Conservation (phyloP, 2,329 filamentous ascomycete genomes). For the Neoascochyta sp. region DNA sequence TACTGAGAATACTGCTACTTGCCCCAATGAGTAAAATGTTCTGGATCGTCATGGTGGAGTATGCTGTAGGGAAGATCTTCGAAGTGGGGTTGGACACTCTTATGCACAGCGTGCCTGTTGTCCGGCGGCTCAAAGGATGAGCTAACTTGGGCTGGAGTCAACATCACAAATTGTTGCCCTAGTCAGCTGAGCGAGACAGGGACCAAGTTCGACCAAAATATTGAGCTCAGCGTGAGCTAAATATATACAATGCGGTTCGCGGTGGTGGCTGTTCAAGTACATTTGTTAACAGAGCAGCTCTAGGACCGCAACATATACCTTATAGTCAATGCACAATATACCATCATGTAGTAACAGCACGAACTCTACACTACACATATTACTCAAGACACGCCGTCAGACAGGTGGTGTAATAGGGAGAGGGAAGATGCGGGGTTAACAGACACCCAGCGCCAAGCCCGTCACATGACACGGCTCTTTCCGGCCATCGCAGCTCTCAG, state of each 20-base stretch:
- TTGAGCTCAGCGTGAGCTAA: too few species aligned
- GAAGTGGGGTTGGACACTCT: background rate
- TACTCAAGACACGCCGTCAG: too few species aligned
- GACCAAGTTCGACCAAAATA: too few species aligned
- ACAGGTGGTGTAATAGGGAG: too few species aligned
- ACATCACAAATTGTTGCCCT: slow-evolving; percentile 6
- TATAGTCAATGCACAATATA: too few species aligned
- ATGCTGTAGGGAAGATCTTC: background rate
- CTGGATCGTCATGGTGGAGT: slow-evolving; percentile 14
- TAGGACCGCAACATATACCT: too few species aligned
- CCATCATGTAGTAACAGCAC: too few species aligned
- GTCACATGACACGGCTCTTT: slow-evolving; percentile 26
- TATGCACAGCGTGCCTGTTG: slow-evolving; percentile 3
- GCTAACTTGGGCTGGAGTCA: slow-evolving; percentile 7
- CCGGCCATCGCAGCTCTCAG: slow-evolving; percentile 17
- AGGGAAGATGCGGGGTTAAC: slow-evolving; percentile 1
- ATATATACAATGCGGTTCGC: too few species aligned
- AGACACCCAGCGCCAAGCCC: slow-evolving; percentile 11
- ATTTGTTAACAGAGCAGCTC: too few species aligned
- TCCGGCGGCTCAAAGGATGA: slow-evolving; percentile 22
- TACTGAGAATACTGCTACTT: slow-evolving; percentile 1
- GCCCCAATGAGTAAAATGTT: slow-evolving; percentile 27
- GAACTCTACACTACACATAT: too few species aligned
- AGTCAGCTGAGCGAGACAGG: too few species aligned
- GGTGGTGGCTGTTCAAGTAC: too few species aligned